Conservation (phyloP, 495 filamentous ascomycete genomes). For the Daldinia caldariorum region DNA sequence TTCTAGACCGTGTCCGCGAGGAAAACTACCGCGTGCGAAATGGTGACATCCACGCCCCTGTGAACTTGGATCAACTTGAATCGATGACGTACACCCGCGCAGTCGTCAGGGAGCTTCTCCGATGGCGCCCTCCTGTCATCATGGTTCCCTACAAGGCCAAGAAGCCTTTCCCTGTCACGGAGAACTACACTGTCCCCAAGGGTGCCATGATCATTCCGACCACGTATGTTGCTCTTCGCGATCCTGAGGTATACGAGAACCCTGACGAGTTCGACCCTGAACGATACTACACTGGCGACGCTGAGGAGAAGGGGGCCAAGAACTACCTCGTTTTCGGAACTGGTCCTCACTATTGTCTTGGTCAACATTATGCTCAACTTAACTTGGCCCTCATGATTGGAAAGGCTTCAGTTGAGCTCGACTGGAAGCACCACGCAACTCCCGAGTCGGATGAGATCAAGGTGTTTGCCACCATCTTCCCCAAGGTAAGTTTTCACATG, state of each 20-base stretch:
- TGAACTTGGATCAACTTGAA: slow-evolving; percentile 87
- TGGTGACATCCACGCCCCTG: slow-evolving; percentile 74
- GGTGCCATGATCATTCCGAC: slow-evolving; percentile 94
- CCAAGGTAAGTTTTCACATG: slow-evolving; percentile 72
- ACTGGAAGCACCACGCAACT: slow-evolving; percentile 91
- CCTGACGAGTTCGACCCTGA: slow-evolving; percentile 92
- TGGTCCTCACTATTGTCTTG: slow-evolving; percentile 95
- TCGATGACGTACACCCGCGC: slow-evolving; percentile 90
- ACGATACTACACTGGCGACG: slow-evolving; percentile 89
- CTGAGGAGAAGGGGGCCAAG: slow-evolving; percentile 87
- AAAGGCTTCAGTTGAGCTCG: slow-evolving; percentile 88
- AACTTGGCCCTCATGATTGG: slow-evolving; percentile 93
- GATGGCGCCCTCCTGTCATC: slow-evolving; percentile 95
- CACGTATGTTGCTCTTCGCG: slow-evolving; percentile 88
- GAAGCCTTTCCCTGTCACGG: slow-evolving; percentile 92
- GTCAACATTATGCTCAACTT: slow-evolving; percentile 90
- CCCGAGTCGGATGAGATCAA: slow-evolving; percentile 89
- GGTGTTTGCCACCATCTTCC: slow-evolving; percentile 98
- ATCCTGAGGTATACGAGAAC: slow-evolving; percentile 90
- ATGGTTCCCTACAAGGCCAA: slow-evolving; percentile 98
- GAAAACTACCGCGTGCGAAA: slow-evolving; percentile 84
- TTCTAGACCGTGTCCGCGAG: slow-evolving; percentile 88
- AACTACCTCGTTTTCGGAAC: slow-evolving; percentile 98
- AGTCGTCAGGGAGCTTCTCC: slow-evolving; percentile 90
- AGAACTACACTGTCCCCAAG: slow-evolving; percentile 89